A percentile compares a stretch with the other conserved stretches of the same genome.
Conservation (phyloP, 345 rosid genomes). For the Euphorbia lathyris region DNA sequence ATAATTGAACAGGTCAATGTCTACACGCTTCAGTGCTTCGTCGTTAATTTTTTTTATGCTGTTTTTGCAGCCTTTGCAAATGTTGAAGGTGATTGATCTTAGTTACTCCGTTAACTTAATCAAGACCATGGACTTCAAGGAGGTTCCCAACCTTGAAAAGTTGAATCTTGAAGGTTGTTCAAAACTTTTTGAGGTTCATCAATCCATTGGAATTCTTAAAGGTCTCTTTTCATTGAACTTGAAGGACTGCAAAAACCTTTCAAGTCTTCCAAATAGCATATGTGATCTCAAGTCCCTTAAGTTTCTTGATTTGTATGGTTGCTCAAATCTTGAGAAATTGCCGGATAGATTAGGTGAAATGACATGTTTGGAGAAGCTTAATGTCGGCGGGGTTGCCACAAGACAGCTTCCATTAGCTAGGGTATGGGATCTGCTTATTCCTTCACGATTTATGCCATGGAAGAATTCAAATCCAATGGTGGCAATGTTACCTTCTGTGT, state of each 20-base stretch:
- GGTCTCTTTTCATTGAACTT: neutral
- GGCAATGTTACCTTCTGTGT: neutral
- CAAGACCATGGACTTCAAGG: neutral
- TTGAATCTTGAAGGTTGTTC: conserved; percentile 6
- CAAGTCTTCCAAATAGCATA: conserved; percentile 10
- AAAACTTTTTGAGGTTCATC: conserved; percentile 4
- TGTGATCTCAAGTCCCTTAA: conserved; percentile 1
- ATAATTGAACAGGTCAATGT: neutral
- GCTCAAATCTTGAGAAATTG: conserved; percentile 11
- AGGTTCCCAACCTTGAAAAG: neutral
- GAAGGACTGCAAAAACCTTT: conserved; percentile 6
- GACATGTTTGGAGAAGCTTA: neutral
- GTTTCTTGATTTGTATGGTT: conserved; percentile 2
- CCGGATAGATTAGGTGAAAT: conserved; percentile 2
- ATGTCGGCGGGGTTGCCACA: neutral
- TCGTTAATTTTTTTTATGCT: neutral
- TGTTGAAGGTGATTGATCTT: conserved; percentile 12
- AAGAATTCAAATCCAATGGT: neutral
- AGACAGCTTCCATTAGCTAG: conserved; percentile 1
- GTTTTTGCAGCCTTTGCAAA: conserved; percentile 2
- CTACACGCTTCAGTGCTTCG: neutral
- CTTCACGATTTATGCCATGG: neutral
- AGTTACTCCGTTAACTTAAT: neutral
- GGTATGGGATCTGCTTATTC: neutral
- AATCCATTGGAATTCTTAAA: conserved; percentile 10